Evolutionary conservation across 2,329 filamentous ascomycete genomes (phyloP), one percentile per base, ranked within the genome.

Genomic region (Fusarium sp.): DNA sequence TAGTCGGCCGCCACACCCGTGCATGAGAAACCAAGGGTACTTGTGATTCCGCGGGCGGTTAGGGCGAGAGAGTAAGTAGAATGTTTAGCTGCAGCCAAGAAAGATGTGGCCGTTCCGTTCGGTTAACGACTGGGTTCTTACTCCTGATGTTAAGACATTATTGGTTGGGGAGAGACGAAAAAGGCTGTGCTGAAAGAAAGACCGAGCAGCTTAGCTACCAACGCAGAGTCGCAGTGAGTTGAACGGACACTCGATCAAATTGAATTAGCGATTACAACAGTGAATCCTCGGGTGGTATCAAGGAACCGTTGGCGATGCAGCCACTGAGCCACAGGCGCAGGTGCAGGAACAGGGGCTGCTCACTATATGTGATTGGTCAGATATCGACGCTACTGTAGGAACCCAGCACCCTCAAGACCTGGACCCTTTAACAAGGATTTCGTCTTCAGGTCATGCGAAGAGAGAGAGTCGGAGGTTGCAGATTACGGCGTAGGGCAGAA

Each of bases 391-490:
- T 66, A 66, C 54, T 66, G 63, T 66, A 66, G 62, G 66, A 57
- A 63, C 50, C 58, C 61, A 64, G 30, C 25, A 64, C 43, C 54
- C 25, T 48, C 45, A 27, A 60, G 20, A 37, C 47, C 63, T 49
- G 51, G 63, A 66, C 55, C 28, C 55, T 37, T 43, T 20, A 32
- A 51, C 48, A 51, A 51, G 48, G 48, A 51, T 51, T 40, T 27
- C 48, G 37, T 40, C 34, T 41, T 50, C 46, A 41, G 47, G 48
- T 59, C 80, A 95, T 80, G 14, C 85, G 85, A 77, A 94, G 16
- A 28, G 30, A 28, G 27, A 34, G 47, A 23, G 21, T 23, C 21
- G 21, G 21, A 54, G 86, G 8, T 90, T 84, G 46, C 34, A 96
- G 37, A 37, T 48, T 63, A 43, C 50, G 60, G 59, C 59, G 80